Evolutionary conservation across 192 early-diverging fungal species (phyloP).

Genomic region (Podila verticillata): DNA sequence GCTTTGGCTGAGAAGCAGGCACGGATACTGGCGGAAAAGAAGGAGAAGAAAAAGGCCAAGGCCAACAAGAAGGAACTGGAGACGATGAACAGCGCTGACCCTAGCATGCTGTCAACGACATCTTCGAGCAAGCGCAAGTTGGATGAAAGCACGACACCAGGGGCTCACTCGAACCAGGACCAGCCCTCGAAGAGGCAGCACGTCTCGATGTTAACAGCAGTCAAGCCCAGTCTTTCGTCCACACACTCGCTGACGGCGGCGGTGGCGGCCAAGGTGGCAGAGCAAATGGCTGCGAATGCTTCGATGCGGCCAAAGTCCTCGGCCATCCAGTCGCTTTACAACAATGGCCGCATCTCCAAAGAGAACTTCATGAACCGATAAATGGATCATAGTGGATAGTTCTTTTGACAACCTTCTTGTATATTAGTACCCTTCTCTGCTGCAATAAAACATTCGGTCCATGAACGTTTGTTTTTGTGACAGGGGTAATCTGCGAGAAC

Average conservation of each 20-base stretch:
- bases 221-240: constrained; percentile 4
- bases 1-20: constrained; percentile 65
- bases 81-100: constrained; percentile 36
- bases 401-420: no score
- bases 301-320: constrained; percentile 29
- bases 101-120: constrained; percentile 11
- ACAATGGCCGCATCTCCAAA: constrained; percentile 14
- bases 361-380: constrained; percentile 50
- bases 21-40: constrained; percentile 54
- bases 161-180: constrained; percentile 3
- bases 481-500: no score
- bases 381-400: background rate
- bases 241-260: constrained; percentile 52
- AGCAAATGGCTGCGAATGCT: constrained; percentile 52
- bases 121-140: constrained; percentile 46
- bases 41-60: constrained; percentile 59
- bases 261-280: constrained; percentile 55
- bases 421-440: no score
- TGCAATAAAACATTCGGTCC: no score
- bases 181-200: constrained; percentile 28
- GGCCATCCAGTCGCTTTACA: constrained; percentile 39
- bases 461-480: no score
- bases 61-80: constrained; percentile 53
- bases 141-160: constrained; percentile 8
- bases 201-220: background rate